Conservation (phyloP, 768 basidiomycete species). For the Holtermannia corniformis region DNA sequence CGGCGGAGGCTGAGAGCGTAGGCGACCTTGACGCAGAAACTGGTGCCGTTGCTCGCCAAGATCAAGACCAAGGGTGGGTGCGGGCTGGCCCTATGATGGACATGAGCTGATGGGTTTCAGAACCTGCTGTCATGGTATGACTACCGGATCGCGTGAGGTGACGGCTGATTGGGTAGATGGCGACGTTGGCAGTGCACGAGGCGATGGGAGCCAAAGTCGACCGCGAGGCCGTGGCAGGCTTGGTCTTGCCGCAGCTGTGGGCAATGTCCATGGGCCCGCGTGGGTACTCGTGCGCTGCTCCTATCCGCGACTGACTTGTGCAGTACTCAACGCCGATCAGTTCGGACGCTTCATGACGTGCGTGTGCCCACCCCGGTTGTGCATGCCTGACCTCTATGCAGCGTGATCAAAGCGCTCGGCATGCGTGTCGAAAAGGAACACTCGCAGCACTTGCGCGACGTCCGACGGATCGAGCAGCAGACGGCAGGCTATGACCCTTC, state of each 20-base stretch:
- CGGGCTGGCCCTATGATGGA: no score
- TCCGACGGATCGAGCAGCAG: constrained; percentile 75
- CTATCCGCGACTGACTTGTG: neutral
- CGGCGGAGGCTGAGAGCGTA: constrained; percentile 5
- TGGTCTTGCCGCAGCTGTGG: constrained; percentile 88
- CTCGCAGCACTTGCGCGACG: constrained; percentile 80
- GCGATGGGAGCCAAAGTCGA: constrained; percentile 94
- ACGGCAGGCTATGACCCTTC: constrained; percentile 42
- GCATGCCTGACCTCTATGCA: constrained; percentile 1
- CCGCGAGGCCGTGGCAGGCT: constrained; percentile 77
- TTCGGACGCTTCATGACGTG: constrained; percentile 81
- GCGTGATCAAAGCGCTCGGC: constrained; percentile 46
- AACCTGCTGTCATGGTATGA: constrained; percentile 81
- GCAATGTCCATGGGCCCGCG: constrained; percentile 93
- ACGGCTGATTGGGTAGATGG: constrained; percentile 51
- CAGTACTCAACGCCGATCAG: constrained; percentile 50
- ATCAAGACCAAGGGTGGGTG: constrained; percentile 69
- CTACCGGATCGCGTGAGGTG: neutral
- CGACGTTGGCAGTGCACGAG: constrained; percentile 79
- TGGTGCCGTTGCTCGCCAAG: constrained; percentile 86
- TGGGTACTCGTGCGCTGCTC: constrained; percentile 43
- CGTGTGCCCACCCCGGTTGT: constrained; percentile 41
- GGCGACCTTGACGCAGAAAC: constrained; percentile 77
- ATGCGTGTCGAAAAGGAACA: constrained; percentile 90
- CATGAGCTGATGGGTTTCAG: constrained; percentile 36